phyloP scores from a whole-genome alignment of 768 basidiomycete species.

The Grammothele lineata region DNA sequence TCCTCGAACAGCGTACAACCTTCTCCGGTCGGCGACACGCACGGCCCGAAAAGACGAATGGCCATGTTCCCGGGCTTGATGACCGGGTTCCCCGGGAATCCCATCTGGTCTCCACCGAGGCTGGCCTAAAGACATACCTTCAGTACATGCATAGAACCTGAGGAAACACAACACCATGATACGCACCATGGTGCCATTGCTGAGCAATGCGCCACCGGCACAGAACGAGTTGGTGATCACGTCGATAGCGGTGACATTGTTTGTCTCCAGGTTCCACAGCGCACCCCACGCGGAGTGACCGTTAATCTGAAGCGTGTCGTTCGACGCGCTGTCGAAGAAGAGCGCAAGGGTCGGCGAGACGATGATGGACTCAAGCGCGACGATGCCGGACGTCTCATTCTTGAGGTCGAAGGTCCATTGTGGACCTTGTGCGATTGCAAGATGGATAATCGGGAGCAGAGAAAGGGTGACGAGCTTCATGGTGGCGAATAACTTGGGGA shows the following conservation, averaged over 20 bases:
- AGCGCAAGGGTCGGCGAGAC: constrained; percentile 69
- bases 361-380: constrained; percentile 72
- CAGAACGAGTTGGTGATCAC: constrained; percentile 84
- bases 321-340: constrained; percentile 80
- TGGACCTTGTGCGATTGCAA: constrained; percentile 2
- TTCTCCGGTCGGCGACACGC: constrained; percentile 42
- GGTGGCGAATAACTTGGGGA: too few relatives aligned
- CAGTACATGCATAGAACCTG: constrained; percentile 16
- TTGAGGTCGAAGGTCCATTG: constrained; percentile 32
- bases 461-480: constrained; percentile 5
- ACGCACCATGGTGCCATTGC: constrained; percentile 66
- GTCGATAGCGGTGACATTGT: constrained; percentile 54
- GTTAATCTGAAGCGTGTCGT: constrained; percentile 69
- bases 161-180: too few relatives aligned
- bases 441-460: background rate
- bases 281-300: constrained; percentile 82
- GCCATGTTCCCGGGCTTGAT: constrained; percentile 77
- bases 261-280: constrained; percentile 66
- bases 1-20: constrained; percentile 65
- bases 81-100: constrained; percentile 54
- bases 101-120: constrained; percentile 79
- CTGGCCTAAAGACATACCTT: constrained; percentile 34
- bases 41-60: constrained; percentile 69
- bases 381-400: constrained; percentile 67
- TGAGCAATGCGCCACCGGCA: constrained; percentile 72